Conservation (phyloP, 2,329 filamentous ascomycete species). For the Nemania sp. region DNA sequence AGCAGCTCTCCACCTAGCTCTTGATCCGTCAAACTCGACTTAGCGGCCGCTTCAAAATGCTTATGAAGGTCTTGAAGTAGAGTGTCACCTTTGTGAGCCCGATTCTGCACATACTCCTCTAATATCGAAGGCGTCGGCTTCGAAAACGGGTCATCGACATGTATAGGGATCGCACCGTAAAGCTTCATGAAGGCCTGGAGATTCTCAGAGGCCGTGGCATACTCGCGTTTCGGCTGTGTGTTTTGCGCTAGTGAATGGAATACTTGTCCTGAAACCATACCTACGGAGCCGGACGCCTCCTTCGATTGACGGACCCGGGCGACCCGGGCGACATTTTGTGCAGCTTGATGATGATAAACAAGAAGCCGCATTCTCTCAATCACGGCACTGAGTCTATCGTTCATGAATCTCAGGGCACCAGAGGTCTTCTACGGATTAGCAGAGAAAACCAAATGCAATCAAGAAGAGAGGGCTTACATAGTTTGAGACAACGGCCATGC, state of each 20-base stretch:
- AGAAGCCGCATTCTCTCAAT: conserved; percentile 20
- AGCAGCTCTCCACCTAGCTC: conserved; percentile 34
- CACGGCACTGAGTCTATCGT: conserved; percentile 21
- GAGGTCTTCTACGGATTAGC: conserved; percentile 19
- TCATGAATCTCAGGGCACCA: conserved; percentile 25
- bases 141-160: conserved; percentile 16
- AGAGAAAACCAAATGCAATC: background rate
- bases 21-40: conserved; percentile 33
- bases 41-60: conserved; percentile 35
- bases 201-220: conserved; percentile 21
- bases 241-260: background rate
- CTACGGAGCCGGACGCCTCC: background rate
- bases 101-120: conserved; percentile 34
- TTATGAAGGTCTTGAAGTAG: conserved; percentile 34
- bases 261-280: background rate
- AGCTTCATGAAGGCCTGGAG: conserved; percentile 33
- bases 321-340: conserved; percentile 15
- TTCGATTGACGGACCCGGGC: conserved; percentile 1
- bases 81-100: conserved; percentile 35
- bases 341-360: conserved; percentile 24
- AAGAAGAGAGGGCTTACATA: conserved; percentile 22
- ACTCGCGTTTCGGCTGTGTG: conserved; percentile 6
- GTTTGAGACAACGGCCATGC: conserved; percentile 18
- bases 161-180: conserved; percentile 32
- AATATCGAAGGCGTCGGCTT: conserved; percentile 23